A percentile compares a stretch with the other conserved stretches of the same genome.
Conservation (phyloP, 192 early-diverging fungal genomes). For the Podila minutissima region DNA sequence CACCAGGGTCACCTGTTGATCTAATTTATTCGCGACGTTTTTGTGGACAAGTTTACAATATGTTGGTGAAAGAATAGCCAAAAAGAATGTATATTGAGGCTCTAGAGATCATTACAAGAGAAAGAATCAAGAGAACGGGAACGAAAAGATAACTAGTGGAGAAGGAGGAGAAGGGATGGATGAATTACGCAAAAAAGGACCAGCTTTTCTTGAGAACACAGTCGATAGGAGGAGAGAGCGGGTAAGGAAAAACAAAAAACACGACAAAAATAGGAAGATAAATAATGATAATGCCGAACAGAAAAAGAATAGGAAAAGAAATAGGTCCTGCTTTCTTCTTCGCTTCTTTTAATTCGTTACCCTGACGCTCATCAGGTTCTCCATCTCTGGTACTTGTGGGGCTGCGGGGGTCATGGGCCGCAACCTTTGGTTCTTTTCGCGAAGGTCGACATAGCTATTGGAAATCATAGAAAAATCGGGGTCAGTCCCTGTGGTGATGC, state of each 20-base stretch:
- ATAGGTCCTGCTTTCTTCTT: not conserved
- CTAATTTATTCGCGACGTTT: too few relatives aligned
- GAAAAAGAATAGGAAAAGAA: not conserved
- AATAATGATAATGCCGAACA: not conserved
- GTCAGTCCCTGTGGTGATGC: too few relatives aligned
- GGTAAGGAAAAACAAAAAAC: conserved; percentile 4
- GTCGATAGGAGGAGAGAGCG: not conserved
- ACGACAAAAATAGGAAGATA: not conserved
- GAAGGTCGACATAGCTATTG: conserved; percentile 38
- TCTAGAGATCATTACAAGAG: not conserved
- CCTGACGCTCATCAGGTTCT: conserved; percentile 41
- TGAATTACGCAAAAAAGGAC: conserved; percentile 17
- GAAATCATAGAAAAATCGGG: not conserved
- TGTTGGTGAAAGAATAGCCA: not conserved
- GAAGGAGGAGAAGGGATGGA: not conserved
- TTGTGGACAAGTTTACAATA: too few relatives aligned
- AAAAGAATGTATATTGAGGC: not conserved
- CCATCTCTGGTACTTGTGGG: conserved; percentile 30
- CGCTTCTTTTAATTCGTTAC: conserved; percentile 24
- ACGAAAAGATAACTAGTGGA: not conserved
- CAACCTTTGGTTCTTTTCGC: conserved; percentile 34
- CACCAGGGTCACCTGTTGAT: too few relatives aligned
- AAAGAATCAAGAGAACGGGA: not conserved
- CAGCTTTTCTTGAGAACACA: conserved; percentile 18
- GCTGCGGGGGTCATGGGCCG: conserved; percentile 42